Conservation (phyloP, 257 asterid genomes). For the Orobanche coerulescens region DNA sequence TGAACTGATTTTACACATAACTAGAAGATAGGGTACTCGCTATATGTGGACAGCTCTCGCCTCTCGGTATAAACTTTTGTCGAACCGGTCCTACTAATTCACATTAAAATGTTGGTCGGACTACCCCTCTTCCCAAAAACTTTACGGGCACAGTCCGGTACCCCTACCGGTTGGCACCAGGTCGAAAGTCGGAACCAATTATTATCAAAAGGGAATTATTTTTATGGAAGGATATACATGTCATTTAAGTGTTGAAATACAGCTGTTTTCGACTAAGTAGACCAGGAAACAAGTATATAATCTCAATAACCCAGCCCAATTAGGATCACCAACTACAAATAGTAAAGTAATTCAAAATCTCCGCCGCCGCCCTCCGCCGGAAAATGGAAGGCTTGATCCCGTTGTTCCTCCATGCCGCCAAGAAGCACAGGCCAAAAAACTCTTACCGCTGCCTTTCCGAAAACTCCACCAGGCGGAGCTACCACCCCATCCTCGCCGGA, state of each 20-base stretch:
- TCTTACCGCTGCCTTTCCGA: constrained; percentile 47
- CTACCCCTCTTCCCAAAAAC: no score
- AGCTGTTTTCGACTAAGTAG: neutral
- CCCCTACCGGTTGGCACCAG: no score
- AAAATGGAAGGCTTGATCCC: constrained; percentile 74
- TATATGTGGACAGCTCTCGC: no score
- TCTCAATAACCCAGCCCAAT: neutral
- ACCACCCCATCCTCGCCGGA: constrained; percentile 40
- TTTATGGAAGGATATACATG: neutral
- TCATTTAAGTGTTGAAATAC: neutral
- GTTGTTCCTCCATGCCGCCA: constrained; percentile 44
- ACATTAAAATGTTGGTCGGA: no score
- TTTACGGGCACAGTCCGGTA: no score
- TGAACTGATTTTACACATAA: no score
- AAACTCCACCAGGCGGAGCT: constrained; percentile 55
- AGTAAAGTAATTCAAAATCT: neutral
- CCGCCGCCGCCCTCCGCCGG: constrained; percentile 11
- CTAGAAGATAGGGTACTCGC: no score
- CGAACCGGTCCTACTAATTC: no score
- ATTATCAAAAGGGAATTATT: no score
- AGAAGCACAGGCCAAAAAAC: constrained; percentile 42
- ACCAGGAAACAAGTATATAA: neutral
- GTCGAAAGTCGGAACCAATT: no score
- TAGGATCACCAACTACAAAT: neutral
- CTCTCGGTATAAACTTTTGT: no score